phyloP scores from a whole-genome alignment of 1,139 yeast genomes.

The Torulaspora pretoriensis region DNA sequence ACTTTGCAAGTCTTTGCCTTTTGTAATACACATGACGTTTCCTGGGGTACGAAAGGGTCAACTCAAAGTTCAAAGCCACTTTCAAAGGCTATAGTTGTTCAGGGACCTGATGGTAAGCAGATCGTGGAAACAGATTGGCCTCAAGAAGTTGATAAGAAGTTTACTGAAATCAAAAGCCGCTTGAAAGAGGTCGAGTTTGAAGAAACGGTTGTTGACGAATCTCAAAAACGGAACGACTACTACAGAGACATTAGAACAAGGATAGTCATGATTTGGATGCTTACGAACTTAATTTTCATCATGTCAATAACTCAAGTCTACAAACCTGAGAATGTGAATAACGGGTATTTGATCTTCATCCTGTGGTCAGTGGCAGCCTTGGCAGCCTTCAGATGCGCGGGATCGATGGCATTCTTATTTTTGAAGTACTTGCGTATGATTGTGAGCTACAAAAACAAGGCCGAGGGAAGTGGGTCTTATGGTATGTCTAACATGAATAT shows the following conservation, averaged over 20 bases:
- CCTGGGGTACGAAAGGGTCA: constrained; percentile 98
- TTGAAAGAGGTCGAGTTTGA: constrained; percentile 52
- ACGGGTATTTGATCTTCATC: constrained; percentile 75
- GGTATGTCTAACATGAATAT: constrained; percentile 19
- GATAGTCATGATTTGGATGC: constrained; percentile 89
- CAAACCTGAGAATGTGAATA: constrained; percentile 57
- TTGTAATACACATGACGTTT: constrained; percentile 92
- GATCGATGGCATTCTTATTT: constrained; percentile 64
- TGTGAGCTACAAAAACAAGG: constrained; percentile 39
- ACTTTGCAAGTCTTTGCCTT: constrained; percentile 90
- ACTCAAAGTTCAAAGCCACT: constrained; percentile 63
- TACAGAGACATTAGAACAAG: constrained; percentile 91
- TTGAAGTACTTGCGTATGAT: constrained; percentile 41
- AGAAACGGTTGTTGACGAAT: constrained; percentile 35
- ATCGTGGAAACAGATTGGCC: constrained; percentile 84
- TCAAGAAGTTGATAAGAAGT: constrained; percentile 58
- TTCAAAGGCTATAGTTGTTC: constrained; percentile 58
- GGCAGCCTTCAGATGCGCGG: constrained; percentile 73
- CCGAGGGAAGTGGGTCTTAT: constrained; percentile 33
- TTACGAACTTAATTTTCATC: constrained; percentile 70
- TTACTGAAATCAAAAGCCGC: constrained; percentile 80
- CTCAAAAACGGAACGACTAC: constrained; percentile 72
- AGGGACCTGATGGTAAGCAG: constrained; percentile 50
- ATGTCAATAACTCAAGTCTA: constrained; percentile 86
- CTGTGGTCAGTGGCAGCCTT: constrained; percentile 87